phyloP scores from a whole-genome alignment of 208 protist species.

The Novymonas esmeraldas region DNA sequence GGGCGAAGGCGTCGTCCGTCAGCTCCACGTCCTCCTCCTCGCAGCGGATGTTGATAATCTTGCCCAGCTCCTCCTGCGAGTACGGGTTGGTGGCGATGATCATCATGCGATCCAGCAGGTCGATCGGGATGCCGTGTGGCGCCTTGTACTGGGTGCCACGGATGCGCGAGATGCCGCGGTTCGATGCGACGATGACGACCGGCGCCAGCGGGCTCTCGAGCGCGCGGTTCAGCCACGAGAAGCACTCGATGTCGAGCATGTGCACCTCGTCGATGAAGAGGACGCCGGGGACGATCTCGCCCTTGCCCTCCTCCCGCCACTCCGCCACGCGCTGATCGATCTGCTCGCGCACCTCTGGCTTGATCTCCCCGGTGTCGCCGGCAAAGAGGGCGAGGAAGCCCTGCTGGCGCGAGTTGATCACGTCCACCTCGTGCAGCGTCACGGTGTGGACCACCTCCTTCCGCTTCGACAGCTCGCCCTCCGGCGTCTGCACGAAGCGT shows the following conservation, averaged over 20 bases:
- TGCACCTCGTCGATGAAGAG: conserved; percentile 98
- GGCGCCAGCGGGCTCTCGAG: conserved; percentile 98
- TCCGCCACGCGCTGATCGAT: conserved; percentile 99
- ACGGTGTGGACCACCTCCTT: conserved; percentile 99
- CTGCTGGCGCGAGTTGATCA: conserved; percentile 99
- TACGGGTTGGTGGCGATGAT: conserved; percentile 99
- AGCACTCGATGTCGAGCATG: conserved; percentile 99
- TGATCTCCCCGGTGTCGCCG: conserved; percentile 99
- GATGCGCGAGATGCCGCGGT: conserved; percentile 99
- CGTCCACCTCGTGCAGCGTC: conserved; percentile 99
- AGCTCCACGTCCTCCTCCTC: conserved; percentile 99
- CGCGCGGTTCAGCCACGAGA: conserved; percentile 99
- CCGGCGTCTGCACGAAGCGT: conserved; percentile 97
- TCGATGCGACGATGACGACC: conserved; percentile 99
- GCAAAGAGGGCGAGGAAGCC: conserved; percentile 99
- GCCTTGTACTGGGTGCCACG: conserved; percentile 98
- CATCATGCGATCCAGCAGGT: conserved; percentile 98
- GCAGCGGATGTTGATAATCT: conserved; percentile 98
- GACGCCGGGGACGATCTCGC: conserved; percentile 99
- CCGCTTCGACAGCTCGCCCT: conserved; percentile 99
- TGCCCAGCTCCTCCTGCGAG: conserved; percentile 93
- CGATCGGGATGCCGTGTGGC: conserved; percentile 99
- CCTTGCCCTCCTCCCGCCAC: conserved; percentile 99
- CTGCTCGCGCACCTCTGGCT: conserved; percentile 99
- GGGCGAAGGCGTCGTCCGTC: conserved; percentile 94